Conservation (phyloP, 345 rosid species). For the Hirschfeldia incana region DNA sequence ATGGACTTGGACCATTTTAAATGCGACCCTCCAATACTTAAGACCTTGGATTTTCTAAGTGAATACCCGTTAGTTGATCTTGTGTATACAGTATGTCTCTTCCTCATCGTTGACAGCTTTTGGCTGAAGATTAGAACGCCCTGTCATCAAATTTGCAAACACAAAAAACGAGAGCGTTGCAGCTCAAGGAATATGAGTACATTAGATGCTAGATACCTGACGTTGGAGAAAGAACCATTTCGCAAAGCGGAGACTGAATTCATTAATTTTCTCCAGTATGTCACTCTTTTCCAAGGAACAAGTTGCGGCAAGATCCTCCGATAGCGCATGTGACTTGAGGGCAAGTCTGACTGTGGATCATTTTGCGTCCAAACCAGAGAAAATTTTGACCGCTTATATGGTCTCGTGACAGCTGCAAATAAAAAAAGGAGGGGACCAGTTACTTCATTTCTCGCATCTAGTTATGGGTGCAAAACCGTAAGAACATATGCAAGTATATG, state of each 20-base stretch:
- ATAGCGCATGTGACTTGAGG: conserved; percentile 40
- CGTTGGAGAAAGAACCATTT: conserved; percentile 53
- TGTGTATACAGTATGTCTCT: conserved; percentile 77
- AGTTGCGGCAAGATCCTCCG: conserved; percentile 64
- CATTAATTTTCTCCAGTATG: conserved; percentile 58
- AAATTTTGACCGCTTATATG: conserved; percentile 52
- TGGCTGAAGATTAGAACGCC: conserved; percentile 47
- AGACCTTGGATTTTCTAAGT: conserved; percentile 81
- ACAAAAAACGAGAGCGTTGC: conserved; percentile 19
- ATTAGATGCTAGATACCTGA: conserved; percentile 51
- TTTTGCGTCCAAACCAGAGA: conserved; percentile 79
- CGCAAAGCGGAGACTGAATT: conserved; percentile 43
- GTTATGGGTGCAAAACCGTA: conserved; percentile 5
- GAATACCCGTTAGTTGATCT: conserved; percentile 88
- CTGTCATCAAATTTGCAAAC: conserved; percentile 28
- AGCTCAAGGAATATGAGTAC: conserved; percentile 35
- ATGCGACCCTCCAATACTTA: conserved; percentile 86
- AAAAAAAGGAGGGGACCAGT: conserved; percentile 16
- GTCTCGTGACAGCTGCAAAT: conserved; percentile 53
- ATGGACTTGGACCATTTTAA: conserved; percentile 97
- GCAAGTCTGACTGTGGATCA: conserved; percentile 46
- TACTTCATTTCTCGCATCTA: conserved; percentile 15
- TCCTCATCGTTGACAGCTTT: conserved; percentile 66
- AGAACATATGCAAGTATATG: background rate
- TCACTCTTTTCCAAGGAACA: conserved; percentile 89